phyloP scores from a whole-genome alignment of 1,284 basidiomycete species.

The Cutaneotrichosporon cavernicola region DNA sequence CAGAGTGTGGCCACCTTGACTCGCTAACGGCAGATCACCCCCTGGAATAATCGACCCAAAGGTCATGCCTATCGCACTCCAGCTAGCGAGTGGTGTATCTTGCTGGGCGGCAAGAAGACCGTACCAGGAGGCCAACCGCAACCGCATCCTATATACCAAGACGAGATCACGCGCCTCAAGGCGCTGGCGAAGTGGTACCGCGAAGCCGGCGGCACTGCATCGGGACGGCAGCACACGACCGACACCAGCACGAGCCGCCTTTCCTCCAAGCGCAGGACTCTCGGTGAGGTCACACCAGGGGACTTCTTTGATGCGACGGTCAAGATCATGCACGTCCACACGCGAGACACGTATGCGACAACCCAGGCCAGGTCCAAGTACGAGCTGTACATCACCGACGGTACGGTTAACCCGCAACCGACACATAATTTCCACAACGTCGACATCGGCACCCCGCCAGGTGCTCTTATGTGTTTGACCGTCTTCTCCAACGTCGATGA shows the following conservation, averaged over 20 bases:
- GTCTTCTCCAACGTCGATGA: not conserved
- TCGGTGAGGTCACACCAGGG: constrained; percentile 3
- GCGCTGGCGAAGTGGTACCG: constrained; percentile 20
- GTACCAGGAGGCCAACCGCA: not conserved
- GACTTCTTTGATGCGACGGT: constrained; percentile 15
- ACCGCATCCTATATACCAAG: not conserved
- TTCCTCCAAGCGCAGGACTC: not conserved
- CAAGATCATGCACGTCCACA: constrained; percentile 39
- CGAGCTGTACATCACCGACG: constrained; percentile 45
- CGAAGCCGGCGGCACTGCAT: not conserved
- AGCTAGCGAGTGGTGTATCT: constrained; percentile 8
- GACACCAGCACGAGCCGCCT: not conserved
- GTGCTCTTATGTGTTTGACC: constrained; percentile 11
- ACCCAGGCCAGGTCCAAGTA: constrained; percentile 11
- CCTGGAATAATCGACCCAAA: constrained; percentile 35
- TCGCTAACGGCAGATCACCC: constrained; percentile 7
- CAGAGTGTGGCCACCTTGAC: not conserved
- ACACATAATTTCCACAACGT: constrained; percentile 37
- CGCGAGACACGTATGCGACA: constrained; percentile 7
- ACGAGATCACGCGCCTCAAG: constrained; percentile 24
- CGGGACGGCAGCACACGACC: not conserved
- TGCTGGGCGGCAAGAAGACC: not conserved
- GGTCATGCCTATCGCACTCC: constrained; percentile 28
- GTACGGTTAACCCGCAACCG: constrained; percentile 26
- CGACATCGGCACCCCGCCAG: not conserved